Evolutionary conservation across 768 basidiomycete genomes (phyloP).

Genomic region (Lactarius trivialis): DNA sequence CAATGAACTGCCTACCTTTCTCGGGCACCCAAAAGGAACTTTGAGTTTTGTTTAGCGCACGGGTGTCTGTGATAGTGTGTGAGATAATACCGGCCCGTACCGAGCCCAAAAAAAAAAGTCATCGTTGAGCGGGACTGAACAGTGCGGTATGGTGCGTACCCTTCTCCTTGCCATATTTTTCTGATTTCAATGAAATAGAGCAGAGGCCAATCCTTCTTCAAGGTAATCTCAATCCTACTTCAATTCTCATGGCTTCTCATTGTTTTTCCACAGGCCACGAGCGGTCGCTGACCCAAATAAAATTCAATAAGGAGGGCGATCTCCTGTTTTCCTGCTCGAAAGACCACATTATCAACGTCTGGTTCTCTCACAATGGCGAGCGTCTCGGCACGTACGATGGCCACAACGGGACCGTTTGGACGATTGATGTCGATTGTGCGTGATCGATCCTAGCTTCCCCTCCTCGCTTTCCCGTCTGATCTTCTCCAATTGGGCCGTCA

Average conservation of each 20-base stretch:
- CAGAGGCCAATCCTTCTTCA: not conserved
- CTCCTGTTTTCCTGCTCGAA: conserved; percentile 94
- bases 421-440: conserved; percentile 92
- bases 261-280: conserved; percentile 71
- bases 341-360: conserved; percentile 91
- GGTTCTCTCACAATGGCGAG: conserved; percentile 97
- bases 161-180: not conserved
- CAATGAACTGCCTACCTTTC: not conserved
- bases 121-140: not conserved
- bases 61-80: not conserved
- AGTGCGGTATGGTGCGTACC: not conserved
- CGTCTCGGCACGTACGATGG: conserved; percentile 94
- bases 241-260: conserved; percentile 29
- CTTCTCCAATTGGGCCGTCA: not conserved
- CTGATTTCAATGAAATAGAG: not conserved
- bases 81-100: not conserved
- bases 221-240: conserved; percentile 26
- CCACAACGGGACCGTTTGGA: conserved; percentile 96
- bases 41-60: not conserved
- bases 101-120: not conserved
- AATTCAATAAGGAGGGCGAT: conserved; percentile 99
- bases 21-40: not conserved
- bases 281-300: conserved; percentile 94
- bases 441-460: not conserved
- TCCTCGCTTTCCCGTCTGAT: conserved; percentile 2